Evolutionary conservation across 148 eudicot species (phyloP).

Genomic region (Diospyros lotus): DNA sequence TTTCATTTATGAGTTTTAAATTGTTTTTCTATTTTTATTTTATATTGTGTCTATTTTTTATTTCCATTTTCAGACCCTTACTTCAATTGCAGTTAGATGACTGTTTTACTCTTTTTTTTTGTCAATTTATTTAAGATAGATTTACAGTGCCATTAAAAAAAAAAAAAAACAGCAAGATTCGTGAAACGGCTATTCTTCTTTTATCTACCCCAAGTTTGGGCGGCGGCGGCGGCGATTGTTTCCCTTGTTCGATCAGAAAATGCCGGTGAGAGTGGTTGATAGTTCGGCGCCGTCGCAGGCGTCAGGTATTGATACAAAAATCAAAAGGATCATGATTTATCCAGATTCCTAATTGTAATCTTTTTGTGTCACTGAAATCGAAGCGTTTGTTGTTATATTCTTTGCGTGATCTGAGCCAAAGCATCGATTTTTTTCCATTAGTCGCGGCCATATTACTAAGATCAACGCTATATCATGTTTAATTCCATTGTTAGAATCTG

Average conservation of each 20-base stretch:
- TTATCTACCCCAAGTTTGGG: too few species aligned
- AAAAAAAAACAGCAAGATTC: too few species aligned
- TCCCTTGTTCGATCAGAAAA: constrained; percentile 7
- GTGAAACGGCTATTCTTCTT: too few species aligned
- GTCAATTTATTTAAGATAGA: too few species aligned
- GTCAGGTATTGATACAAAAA: constrained; percentile 31
- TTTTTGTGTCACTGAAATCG: background rate
- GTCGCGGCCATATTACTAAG: background rate
- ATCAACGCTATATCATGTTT: background rate
- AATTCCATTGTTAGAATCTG: background rate
- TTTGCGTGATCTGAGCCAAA: background rate
- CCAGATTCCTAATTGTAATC: background rate
- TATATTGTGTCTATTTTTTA: too few species aligned
- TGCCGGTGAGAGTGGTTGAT: constrained; percentile 81
- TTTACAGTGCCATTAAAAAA: too few species aligned
- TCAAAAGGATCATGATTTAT: background rate
- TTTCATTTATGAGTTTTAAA: too few species aligned
- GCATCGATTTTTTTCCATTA: background rate
- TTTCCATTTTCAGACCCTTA: too few species aligned
- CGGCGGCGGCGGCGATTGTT: too few species aligned
- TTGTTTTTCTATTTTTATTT: too few species aligned
- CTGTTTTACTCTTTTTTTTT: too few species aligned
- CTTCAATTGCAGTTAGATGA: too few species aligned
- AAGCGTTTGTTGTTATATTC: background rate
- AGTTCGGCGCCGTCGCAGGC: constrained; percentile 51